Evolutionary conservation across 805 yeast species (phyloP).

Genomic region (Cyberlindnera sargentensis): DNA sequence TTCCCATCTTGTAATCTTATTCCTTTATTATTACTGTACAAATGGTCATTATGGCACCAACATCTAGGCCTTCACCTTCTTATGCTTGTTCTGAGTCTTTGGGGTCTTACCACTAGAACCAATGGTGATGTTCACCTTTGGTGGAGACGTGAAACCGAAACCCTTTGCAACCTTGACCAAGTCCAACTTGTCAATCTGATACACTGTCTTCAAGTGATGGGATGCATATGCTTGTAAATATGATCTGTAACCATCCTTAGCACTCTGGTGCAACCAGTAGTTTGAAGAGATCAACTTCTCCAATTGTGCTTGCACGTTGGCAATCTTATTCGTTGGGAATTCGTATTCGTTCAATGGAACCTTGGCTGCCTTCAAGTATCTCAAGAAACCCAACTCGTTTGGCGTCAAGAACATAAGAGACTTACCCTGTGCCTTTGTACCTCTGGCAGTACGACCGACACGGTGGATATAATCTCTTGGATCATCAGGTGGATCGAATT

Average conservation of each 20-base stretch:
- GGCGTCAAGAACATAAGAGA: slow-evolving; percentile 95
- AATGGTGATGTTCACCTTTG: slow-evolving; percentile 92
- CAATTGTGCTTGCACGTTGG: slow-evolving; percentile 91
- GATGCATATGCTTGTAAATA: slow-evolving; percentile 96
- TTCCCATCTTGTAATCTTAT: too few species aligned
- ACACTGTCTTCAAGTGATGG: slow-evolving; percentile 92
- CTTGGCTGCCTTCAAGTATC: slow-evolving; percentile 93
- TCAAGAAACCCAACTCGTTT: slow-evolving; percentile 85
- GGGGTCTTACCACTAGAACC: slow-evolving; percentile 81
- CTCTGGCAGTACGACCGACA: slow-evolving; percentile 99
- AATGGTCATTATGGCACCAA: neutral
- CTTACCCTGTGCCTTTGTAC: slow-evolving; percentile 82
- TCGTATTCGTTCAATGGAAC: slow-evolving; percentile 97
- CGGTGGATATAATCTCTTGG: slow-evolving; percentile 98
- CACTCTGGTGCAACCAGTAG: slow-evolving; percentile 90
- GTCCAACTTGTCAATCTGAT: slow-evolving; percentile 92
- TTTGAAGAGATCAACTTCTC: slow-evolving; percentile 87
- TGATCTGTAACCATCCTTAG: slow-evolving; percentile 95
- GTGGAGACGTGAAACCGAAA: slow-evolving; percentile 92
- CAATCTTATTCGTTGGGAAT: slow-evolving; percentile 89
- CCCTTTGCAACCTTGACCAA: slow-evolving; percentile 91
- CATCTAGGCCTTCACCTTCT: slow-evolving; percentile 10
- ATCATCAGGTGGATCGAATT: slow-evolving; percentile 99
- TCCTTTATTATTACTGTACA: too few species aligned
- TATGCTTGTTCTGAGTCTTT: slow-evolving; percentile 15